Evolutionary conservation across 352 stramenopile species (phyloP).

Genomic region (Globisporangium cederbergense): DNA sequence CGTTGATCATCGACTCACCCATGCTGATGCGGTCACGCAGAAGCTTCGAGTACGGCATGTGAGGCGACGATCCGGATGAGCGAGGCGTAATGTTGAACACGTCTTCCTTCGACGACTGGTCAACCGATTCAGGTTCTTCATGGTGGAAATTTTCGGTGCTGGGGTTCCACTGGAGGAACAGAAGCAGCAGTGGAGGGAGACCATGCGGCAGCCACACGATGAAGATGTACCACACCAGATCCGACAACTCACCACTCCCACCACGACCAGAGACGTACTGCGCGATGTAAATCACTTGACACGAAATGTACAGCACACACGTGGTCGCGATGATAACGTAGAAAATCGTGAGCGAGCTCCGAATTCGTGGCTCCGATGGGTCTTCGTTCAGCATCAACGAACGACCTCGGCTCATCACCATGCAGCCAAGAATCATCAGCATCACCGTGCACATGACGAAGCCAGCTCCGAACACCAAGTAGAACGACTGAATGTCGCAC

Average conservation of each 20-base stretch:
- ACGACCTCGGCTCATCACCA: slow-evolving; percentile 83
- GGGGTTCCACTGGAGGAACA: slow-evolving; percentile 87
- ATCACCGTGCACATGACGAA: slow-evolving; percentile 85
- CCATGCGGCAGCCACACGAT: slow-evolving; percentile 82
- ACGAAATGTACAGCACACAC: slow-evolving; percentile 83
- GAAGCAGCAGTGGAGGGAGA: slow-evolving; percentile 64
- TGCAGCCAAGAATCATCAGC: slow-evolving; percentile 82
- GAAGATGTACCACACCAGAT: slow-evolving; percentile 86
- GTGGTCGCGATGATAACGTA: slow-evolving; percentile 87
- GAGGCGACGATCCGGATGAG: slow-evolving; percentile 73
- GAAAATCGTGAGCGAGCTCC: slow-evolving; percentile 85
- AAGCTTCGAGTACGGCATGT: slow-evolving; percentile 80
- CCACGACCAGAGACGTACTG: slow-evolving; percentile 70
- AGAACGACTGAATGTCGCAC: slow-evolving; percentile 80
- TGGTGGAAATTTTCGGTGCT: slow-evolving; percentile 63
- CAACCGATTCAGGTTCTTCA: slow-evolving; percentile 56
- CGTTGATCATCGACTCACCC: slow-evolving; percentile 73
- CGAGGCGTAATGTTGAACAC: slow-evolving; percentile 83
- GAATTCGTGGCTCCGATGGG: slow-evolving; percentile 74
- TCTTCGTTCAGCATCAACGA: slow-evolving; percentile 87
- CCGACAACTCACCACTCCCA: slow-evolving; percentile 63
- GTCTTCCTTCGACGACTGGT: slow-evolving; percentile 76
- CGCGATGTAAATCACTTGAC: slow-evolving; percentile 85
- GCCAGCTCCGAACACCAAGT: slow-evolving; percentile 68
- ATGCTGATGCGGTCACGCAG: slow-evolving; percentile 67